Conservation (phyloP, 495 filamentous ascomycete genomes). For the Aspergillus biplanus region DNA sequence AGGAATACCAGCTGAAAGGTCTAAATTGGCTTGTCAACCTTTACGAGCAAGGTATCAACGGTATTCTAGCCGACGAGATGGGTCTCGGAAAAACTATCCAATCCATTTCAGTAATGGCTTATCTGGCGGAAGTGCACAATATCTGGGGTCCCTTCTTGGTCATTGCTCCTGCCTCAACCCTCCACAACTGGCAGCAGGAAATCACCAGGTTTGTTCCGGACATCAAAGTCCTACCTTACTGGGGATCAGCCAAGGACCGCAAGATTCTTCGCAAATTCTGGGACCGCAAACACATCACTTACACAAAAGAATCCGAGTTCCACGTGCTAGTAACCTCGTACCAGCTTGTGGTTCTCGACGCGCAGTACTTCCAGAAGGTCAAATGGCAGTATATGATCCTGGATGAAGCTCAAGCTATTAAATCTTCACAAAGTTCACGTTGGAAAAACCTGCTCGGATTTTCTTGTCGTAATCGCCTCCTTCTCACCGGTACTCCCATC, state of each 20-base stretch:
- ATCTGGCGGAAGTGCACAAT: conserved; percentile 93
- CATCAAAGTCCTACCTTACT: conserved; percentile 94
- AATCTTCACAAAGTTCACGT: conserved; percentile 91
- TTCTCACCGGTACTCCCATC: conserved; percentile 96
- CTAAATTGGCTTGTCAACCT: conserved; percentile 99
- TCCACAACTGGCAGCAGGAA: conserved; percentile 99
- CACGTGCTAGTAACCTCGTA: conserved; percentile 97
- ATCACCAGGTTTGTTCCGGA: conserved; percentile 91
- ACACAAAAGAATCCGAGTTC: conserved; percentile 88
- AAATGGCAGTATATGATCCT: conserved; percentile 99
- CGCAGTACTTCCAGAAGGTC: conserved; percentile 97
- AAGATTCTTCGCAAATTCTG: conserved; percentile 98
- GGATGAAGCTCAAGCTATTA: conserved; percentile 98
- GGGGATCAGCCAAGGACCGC: conserved; percentile 91
- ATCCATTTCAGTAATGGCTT: conserved; percentile 99
- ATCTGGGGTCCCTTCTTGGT: conserved; percentile 99
- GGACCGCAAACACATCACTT: conserved; percentile 96
- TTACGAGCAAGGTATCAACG: conserved; percentile 99
- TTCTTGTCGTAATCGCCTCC: conserved; percentile 90
- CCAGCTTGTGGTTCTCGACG: conserved; percentile 93
- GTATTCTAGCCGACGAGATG: conserved; percentile 98
- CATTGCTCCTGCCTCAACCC: conserved; percentile 91
- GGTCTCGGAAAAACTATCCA: conserved; percentile 98
- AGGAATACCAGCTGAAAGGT: conserved; percentile 98
- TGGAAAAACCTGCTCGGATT: conserved; percentile 96